Percentiles rank a stretch among this genome's conserved stretches.
Evolutionary conservation across 2,329 filamentous ascomycete genomes (phyloP).

Genomic region (Phialocephala subalpina): DNA sequence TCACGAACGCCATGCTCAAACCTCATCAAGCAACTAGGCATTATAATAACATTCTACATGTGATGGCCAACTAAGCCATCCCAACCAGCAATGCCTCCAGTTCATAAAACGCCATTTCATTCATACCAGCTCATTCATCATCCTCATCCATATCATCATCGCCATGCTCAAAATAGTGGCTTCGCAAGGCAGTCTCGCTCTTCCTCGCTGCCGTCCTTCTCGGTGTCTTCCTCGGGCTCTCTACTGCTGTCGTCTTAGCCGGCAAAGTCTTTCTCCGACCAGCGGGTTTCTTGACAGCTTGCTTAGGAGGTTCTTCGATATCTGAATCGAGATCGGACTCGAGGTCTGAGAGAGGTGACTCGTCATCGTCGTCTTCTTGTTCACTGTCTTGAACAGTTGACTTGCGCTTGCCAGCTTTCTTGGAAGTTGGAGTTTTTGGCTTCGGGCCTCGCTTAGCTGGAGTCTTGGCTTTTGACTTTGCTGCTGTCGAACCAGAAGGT

Average conservation of each 20-base stretch:
- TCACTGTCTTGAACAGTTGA: conserved; percentile 16
- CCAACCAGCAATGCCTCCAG: neutral
- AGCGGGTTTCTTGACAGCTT: conserved; percentile 14
- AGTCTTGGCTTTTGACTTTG: conserved; percentile 23
- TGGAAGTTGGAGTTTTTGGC: conserved; percentile 11
- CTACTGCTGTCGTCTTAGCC: conserved; percentile 6
- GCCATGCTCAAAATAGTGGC: conserved; percentile 42
- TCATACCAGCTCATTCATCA: neutral
- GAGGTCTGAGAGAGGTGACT: conserved; percentile 26
- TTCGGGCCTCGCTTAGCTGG: conserved; percentile 22
- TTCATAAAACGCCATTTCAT: neutral
- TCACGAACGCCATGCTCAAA: conserved; percentile 2
- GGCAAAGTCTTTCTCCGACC: conserved; percentile 21
- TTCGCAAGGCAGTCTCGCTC: conserved; percentile 39
- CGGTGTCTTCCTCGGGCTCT: conserved; percentile 35
- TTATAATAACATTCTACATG: neutral
- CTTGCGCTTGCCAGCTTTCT: conserved; percentile 24
- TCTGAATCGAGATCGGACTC: conserved; percentile 20
- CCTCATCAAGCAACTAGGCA: neutral
- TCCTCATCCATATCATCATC: conserved; percentile 35
- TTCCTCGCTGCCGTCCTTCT: conserved; percentile 38
- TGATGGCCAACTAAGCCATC: neutral
- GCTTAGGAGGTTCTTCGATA: conserved; percentile 19
- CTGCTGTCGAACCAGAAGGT: conserved; percentile 25
- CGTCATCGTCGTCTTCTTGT: conserved; percentile 28